Base-by-base conservation (phyloP, 208 protist genomes). In the Acanthamoeba royreba region DNA sequence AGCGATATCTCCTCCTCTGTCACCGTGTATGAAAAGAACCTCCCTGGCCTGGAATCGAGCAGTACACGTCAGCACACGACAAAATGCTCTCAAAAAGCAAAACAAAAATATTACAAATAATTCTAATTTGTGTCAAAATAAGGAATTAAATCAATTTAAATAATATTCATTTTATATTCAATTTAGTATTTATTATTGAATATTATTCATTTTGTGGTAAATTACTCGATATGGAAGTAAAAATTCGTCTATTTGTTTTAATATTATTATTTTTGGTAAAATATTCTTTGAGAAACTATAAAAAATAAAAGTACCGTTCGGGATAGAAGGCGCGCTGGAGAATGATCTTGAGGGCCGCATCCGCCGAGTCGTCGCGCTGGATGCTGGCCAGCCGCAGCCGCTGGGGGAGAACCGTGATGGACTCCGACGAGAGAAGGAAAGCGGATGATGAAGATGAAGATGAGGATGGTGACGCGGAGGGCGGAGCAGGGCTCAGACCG, bases 1-100 rank as follows among this genome's bases (percentile, higher is more conserved):
- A 92, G 43, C 7, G 86, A 92, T 28, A 92, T 92, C 53, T 92
- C 86, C 25, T 92, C 86, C 40, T 92, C 86, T 43, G 86, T 92
- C 11, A 77, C 86, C 25, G 86, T 92, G 61, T 92, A 92, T 4
- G 86, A 92, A 28, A 92, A 92, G 86, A 92, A 92, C 1, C 31
- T 92, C 31, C 55, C 58, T 22, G 35, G n/a, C 33, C 86, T 92
- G 49, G 28, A 2, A 0, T 0, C 1, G n/a, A 74, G n/a, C n/a
- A n/a, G n/a, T n/a, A n/a, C n/a, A n/a, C n/a, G n/a, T n/a, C n/a
- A n/a, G n/a, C n/a, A n/a, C n/a, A n/a, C n/a, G n/a, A n/a, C n/a
- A n/a, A n/a, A n/a, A n/a, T n/a, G n/a, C n/a, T n/a, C n/a, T n/a
- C n/a, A n/a, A n/a, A n/a, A 25, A 88, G 3, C 13, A 19, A 87